Base-by-base conservation (phyloP, 2,329 filamentous ascomycete species). In the Trichoderma sp. region DNA sequence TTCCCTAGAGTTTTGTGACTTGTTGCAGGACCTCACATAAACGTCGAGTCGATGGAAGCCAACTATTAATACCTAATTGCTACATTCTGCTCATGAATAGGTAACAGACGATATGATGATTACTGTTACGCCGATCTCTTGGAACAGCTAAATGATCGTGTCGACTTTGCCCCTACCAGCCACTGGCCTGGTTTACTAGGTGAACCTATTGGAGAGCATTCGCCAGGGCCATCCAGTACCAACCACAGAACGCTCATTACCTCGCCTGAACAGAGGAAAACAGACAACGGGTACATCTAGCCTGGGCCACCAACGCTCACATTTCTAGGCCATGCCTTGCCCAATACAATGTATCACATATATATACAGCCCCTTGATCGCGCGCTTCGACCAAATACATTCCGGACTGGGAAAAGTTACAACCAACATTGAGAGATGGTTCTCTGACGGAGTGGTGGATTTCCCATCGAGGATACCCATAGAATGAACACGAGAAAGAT, bases 361-460 rank as follows among this genome's bases (percentile, higher is more conserved):
- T 54, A 54, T 9, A 39, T 65, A 17, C n/a, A 65, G 27, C 32
- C 48, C 34, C 17, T 1, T 65, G 10, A 45, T 65, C 15, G 34
- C 50, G 35, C 61, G 34, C n/a, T 54, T 65, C n/a, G 34, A 22
- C 10, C 45, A 54, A 53, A 42, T 65, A 9, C 61, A 65, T 22
- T 37, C 61, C 8, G 61, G 34, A 34, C 6, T 65, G 35, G 45
- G 35, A 4, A 65, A 57, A 34, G 61, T 37, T 9, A 22, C 50
- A n/a, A 57, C 50, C 8, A 45, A 65, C 25, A 65, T 65, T 12
- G 61, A 63, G 45, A 63, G 54, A n/a, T 58, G 54, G 54, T 58
- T 58, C 34, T 58, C 34, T 1, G 54, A 58, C 13, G 5, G 39
- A 25, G 2, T 0, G 15, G 54, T 34, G 10, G 12, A 58, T n/a